These are phyloP conservation scores for Pyrenophora tritici-repentis DNA, from an alignment of 2,329 filamentous ascomycete species.

Conservation along the genomic window DNA sequence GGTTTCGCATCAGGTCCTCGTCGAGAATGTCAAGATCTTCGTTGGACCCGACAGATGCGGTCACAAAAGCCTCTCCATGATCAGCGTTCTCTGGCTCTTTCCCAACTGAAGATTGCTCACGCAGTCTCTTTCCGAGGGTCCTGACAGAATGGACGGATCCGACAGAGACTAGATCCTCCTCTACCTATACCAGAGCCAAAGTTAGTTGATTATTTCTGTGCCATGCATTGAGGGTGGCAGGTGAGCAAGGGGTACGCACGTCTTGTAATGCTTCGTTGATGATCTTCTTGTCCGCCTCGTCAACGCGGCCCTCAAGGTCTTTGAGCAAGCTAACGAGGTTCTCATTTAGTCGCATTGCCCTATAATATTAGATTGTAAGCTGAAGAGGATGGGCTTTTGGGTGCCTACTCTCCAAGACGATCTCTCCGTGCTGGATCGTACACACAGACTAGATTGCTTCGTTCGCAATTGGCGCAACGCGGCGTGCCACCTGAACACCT, in stretches of 20 bases:
- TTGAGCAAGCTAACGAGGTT: slow-evolving; percentile 22
- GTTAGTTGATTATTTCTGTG: not conserved
- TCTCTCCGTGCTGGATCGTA: slow-evolving; percentile 34
- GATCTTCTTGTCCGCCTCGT: slow-evolving; percentile 19
- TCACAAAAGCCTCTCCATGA: slow-evolving; percentile 28
- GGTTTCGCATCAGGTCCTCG: slow-evolving; percentile 38
- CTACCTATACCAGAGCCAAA: slow-evolving; percentile 12
- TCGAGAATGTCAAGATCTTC: slow-evolving; percentile 36
- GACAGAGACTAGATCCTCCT: slow-evolving; percentile 23
- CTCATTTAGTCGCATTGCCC: slow-evolving; percentile 29
- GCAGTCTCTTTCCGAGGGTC: slow-evolving; percentile 24
- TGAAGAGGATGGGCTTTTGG: not conserved
- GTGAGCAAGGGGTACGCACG: slow-evolving; percentile 9
- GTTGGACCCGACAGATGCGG: slow-evolving; percentile 34
- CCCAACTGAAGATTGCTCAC: not conserved
- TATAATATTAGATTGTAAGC: slow-evolving; percentile 1
- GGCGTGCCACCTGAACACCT: slow-evolving; percentile 33
- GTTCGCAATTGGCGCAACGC: slow-evolving; percentile 24
- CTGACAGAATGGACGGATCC: not conserved
- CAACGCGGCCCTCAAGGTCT: slow-evolving; percentile 22
- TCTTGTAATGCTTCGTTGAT: slow-evolving; percentile 25
- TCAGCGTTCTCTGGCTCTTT: not conserved
- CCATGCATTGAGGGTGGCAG: no score
- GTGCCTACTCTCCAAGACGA: slow-evolving; percentile 28
- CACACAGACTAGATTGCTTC: slow-evolving; percentile 16